Base-by-base conservation (phyloP, 73 alveolate genomes). In the Breviolum minutum region DNA sequence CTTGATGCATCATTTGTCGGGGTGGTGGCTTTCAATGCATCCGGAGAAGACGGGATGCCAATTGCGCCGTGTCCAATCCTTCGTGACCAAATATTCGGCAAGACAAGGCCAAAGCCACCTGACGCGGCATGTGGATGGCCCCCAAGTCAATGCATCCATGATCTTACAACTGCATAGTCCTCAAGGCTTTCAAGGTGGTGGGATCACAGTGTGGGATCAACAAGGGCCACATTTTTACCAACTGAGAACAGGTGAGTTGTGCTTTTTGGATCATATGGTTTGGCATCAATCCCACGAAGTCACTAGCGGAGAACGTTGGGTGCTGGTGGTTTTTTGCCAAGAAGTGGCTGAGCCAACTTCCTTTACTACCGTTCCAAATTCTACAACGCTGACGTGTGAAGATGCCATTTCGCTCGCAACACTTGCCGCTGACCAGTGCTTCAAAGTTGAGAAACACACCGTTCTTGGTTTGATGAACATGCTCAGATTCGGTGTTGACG, bases 41-140 rank as follows among this genome's bases (percentile, higher is more conserved):
- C 95, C 95, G 20, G 95, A 68, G 48, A 63, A 63, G 27, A 19
- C 19, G 12, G 85, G 26, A 29, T 68, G 16, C 19, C 68, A 17
- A 54, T 26, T 88, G 9, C 95, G 80, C 29, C 95, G 95, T 13
- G 95, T 66, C 60, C 95, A 88, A 68, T 63, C 85, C n/a, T 88
- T 88, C 30, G 95, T 88, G n/a, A 88, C 95, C 29, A 73, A 60
- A 8, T 88, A 88, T 48, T 20, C 84, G 48, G 84, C 84, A 24
- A 12, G 9, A 19, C 66, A 20, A 14, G 95, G 95, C 17, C 29
- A 66, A 70, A 88, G 84, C 54, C 95, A 88, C 85, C 61, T 88
- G 60, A 88, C 95, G 11, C 83, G 95, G 71, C 95, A 88, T 7
- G 95, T 88, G 95, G 95, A 88, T 20, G 95, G 95, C 62, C 95